These are phyloP conservation scores for Capronia americana DNA, from an alignment of 2,329 filamentous ascomycete genomes.

Conservation along the genomic window DNA sequence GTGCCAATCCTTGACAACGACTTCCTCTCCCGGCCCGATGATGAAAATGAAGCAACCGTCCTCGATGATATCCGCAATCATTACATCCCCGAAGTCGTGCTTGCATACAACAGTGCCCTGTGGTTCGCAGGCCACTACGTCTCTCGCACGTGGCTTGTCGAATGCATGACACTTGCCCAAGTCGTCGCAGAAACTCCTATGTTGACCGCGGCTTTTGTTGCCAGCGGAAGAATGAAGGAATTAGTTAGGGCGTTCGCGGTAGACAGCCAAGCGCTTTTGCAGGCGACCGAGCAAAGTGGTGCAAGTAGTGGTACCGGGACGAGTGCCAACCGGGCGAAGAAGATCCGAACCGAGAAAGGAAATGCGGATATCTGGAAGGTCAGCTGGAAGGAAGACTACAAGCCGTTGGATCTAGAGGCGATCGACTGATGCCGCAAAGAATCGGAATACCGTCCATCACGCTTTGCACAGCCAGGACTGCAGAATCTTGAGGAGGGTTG, in stretches of 20 bases:
- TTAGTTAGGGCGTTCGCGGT: slow-evolving; percentile 77
- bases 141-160: slow-evolving; percentile 76
- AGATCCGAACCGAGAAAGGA: slow-evolving; percentile 29
- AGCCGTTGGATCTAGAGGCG: slow-evolving; percentile 31
- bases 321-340: slow-evolving; percentile 12
- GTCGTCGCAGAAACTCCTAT: slow-evolving; percentile 75
- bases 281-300: slow-evolving; percentile 51
- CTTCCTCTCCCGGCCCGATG: slow-evolving; percentile 62
- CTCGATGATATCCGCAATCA: slow-evolving; percentile 71
- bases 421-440: slow-evolving; percentile 27
- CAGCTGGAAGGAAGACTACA: slow-evolving; percentile 26
- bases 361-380: slow-evolving; percentile 35
- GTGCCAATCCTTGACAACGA: slow-evolving; percentile 64
- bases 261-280: slow-evolving; percentile 73
- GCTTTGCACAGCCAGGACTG: background rate
- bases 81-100: slow-evolving; percentile 84
- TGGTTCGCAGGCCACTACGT: slow-evolving; percentile 78
- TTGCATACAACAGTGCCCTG: slow-evolving; percentile 82
- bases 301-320: background rate
- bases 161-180: slow-evolving; percentile 85
- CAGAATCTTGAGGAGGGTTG: background rate
- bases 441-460: fast-evolving
- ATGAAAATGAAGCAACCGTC: slow-evolving; percentile 63
- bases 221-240: slow-evolving; percentile 73
- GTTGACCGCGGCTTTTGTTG: slow-evolving; percentile 68